Evolutionary conservation across 129 eudicot genomes (phyloP), one percentile per base, ranked within the genome.

Genomic region (Dittrichia graveolens): DNA sequence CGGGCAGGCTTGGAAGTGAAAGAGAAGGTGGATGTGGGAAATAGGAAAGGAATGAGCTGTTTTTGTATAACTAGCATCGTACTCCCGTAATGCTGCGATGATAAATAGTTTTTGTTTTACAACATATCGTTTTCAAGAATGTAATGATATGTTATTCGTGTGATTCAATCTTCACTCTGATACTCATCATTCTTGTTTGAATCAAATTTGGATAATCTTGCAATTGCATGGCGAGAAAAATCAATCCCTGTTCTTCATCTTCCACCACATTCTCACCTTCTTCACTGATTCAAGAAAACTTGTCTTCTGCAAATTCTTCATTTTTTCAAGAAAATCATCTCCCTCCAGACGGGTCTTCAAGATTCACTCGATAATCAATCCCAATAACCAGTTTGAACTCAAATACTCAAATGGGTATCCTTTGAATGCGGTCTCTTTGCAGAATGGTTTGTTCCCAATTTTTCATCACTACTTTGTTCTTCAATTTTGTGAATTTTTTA

Each of bases 391-490:
- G 18, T 85, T 89, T 81, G 84, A 86, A 78, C 79, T 83, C 75
- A 84, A 81, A 37, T 78, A 83, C 79, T 83, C 91, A 37, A 85
- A 92, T 87, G 94, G 94, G 85, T 75, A 78, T 72, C 92, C 85
- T 76, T 72, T 86, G 37, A 91, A 88, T 78, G 89, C 90, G 8
- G 75, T 91, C 73, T 79, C 97, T 65, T 73, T 86, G 77, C 88
- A 81, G 19, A 84, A 82, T 84, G 92, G 95, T 86, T 47, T 65
- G 74, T 54, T 68, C 79, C 53, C 43, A 56, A 44, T 56, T 40
- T 18, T 38, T 18, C 35, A 24, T 61, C 49, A 61, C 52, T 61
- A 62, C 9, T 6, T 50, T 56, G 50, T 10, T 49, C 24, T 45
- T 78, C 40, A 11, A 4, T 8, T 72, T 38, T n/a, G 10, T 40